These are phyloP conservation scores for Penicillium rolfsii DNA, from an alignment of 2,329 filamentous ascomycete species.

Conservation along the genomic window DNA sequence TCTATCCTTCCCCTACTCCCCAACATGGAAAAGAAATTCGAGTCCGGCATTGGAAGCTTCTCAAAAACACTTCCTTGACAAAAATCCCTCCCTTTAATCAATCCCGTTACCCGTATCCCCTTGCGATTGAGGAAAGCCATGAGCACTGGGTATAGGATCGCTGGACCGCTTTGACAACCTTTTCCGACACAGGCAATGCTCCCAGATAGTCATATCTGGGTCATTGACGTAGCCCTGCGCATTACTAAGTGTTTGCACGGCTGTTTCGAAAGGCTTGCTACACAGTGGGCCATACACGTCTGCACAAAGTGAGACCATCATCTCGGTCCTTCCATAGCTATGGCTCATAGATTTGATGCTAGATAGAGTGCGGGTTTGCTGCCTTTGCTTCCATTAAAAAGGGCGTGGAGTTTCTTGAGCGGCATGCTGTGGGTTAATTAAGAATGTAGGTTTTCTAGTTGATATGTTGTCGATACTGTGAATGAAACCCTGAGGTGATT, in stretches of 20 bases:
- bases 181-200: neutral
- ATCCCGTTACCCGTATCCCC: neutral
- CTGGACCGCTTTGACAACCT: neutral
- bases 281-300: neutral
- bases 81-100: neutral
- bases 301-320: neutral
- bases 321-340: neutral
- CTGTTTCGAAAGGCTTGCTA: neutral
- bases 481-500: no score
- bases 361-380: neutral
- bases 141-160: neutral
- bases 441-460: neutral
- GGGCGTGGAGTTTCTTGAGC: neutral
- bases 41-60: neutral
- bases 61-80: neutral
- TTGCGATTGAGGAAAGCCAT: neutral
- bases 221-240: neutral
- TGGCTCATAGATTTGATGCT: constrained; percentile 6
- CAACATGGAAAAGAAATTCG: neutral
- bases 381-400: neutral
- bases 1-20: neutral
- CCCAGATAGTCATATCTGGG: neutral
- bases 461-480: neutral
- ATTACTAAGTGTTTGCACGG: neutral
- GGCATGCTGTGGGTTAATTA: neutral